These are phyloP conservation scores for Boletus pseudo-olivaceus DNA, from an alignment of 768 basidiomycete species.

Conservation along the genomic window DNA sequence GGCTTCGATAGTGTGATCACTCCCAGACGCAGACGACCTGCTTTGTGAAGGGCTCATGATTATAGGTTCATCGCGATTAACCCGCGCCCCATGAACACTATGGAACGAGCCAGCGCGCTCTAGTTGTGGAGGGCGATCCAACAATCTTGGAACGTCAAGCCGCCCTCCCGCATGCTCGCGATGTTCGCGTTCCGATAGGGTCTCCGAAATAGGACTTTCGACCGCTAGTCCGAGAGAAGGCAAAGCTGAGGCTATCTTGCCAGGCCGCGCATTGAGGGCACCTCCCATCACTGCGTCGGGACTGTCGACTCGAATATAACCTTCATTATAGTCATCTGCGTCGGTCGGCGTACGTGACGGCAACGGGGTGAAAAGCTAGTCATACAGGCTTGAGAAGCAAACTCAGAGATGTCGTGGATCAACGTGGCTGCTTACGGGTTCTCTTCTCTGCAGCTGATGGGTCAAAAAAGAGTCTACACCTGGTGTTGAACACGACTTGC, in stretches of 20 bases:
- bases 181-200: slow-evolving; percentile 23
- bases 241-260: slow-evolving; percentile 17
- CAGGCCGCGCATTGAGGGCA: slow-evolving; percentile 31
- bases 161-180: slow-evolving; percentile 17
- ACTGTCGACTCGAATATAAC: slow-evolving; percentile 30
- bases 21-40: slow-evolving; percentile 21
- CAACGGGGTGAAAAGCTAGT: slow-evolving; percentile 31
- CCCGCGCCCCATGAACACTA: slow-evolving; percentile 15
- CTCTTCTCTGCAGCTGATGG: slow-evolving; percentile 23
- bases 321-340: slow-evolving; percentile 30
- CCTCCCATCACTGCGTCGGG: slow-evolving; percentile 33
- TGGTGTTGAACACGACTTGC: slow-evolving; percentile 11
- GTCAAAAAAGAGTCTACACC: slow-evolving; percentile 10
- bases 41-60: slow-evolving; percentile 19
- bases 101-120: slow-evolving; percentile 21
- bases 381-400: slow-evolving; percentile 8
- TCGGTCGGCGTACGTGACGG: slow-evolving; percentile 34
- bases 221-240: slow-evolving; percentile 22
- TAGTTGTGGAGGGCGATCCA: slow-evolving; percentile 22
- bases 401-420: neutral
- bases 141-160: slow-evolving; percentile 19
- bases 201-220: slow-evolving; percentile 19
- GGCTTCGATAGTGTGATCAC: slow-evolving; percentile 32
- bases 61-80: slow-evolving; percentile 18
- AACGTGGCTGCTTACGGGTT: slow-evolving; percentile 25